Conservation (phyloP, 169 alveolate species). For the Perkinsus marinus region DNA sequence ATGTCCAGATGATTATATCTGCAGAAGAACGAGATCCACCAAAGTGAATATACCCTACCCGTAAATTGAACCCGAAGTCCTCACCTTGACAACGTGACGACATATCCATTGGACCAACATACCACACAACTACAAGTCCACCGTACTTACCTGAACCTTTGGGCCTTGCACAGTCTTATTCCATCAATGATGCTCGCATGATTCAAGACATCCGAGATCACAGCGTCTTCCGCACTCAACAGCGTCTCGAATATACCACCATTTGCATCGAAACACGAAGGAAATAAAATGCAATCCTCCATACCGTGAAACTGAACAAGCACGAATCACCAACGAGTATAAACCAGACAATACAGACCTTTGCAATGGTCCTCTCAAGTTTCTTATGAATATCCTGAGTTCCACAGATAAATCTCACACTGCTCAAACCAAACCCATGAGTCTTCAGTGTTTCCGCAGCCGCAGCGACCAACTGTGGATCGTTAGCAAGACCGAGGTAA, state of each 20-base stretch:
- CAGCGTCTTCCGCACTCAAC: constrained; percentile 26
- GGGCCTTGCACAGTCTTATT: constrained; percentile 30
- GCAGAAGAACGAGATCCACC: too few relatives aligned
- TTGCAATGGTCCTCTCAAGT: constrained; percentile 27
- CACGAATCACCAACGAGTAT: too few relatives aligned
- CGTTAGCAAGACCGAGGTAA: constrained; percentile 34
- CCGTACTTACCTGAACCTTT: constrained; percentile 4
- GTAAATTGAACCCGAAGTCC: too few relatives aligned
- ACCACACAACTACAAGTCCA: too few relatives aligned
- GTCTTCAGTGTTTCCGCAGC: constrained; percentile 24
- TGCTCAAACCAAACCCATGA: constrained; percentile 38
- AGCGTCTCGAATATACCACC: constrained; percentile 39
- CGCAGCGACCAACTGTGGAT: constrained; percentile 15
- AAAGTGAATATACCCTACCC: too few relatives aligned
- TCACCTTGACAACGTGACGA: too few relatives aligned
- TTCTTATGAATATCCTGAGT: constrained; percentile 35
- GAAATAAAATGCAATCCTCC: constrained; percentile 35
- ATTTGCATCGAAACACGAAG: constrained; percentile 41
- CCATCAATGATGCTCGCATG: constrained; percentile 53
- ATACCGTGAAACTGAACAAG: constrained; percentile 13
- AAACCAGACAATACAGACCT: too few relatives aligned
- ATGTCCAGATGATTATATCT: constrained; percentile 33
- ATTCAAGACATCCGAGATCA: constrained; percentile 37
- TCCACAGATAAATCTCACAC: constrained; percentile 37
- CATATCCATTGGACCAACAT: too few relatives aligned